Conservation (phyloP, 2,329 filamentous ascomycete species). For the Endoconidiophora polonica region DNA sequence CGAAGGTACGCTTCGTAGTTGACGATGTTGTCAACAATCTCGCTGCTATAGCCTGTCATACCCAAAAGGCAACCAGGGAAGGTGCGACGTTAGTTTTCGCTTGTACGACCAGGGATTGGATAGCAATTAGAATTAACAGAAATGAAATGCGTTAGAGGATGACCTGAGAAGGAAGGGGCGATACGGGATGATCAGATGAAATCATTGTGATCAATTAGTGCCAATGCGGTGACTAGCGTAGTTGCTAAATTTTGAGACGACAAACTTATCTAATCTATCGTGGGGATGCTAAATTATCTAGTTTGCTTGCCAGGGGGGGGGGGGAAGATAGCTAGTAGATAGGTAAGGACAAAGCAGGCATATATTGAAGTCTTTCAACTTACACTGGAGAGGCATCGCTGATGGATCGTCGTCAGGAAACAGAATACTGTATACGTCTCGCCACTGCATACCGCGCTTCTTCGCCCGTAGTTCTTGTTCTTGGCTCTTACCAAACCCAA, state of each 20-base stretch:
- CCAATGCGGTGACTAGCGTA: background rate
- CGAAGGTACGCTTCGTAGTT: slow-evolving; percentile 8
- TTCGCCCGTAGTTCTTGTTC: slow-evolving; percentile 10
- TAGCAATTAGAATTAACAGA: background rate
- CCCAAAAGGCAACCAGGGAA: background rate
- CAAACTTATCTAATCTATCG: too few relatives aligned
- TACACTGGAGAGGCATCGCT: slow-evolving; percentile 10
- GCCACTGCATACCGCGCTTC: slow-evolving; percentile 10
- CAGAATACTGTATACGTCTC: slow-evolving; percentile 9
- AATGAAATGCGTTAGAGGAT: background rate
- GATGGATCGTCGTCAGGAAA: slow-evolving; percentile 5
- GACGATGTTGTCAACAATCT: slow-evolving; percentile 1
- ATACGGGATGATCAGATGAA: slow-evolving; percentile 1
- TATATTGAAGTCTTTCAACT: background rate
- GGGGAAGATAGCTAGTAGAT: background rate
- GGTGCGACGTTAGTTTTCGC: slow-evolving; percentile 4
- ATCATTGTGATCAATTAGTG: background rate
- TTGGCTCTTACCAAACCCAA: slow-evolving; percentile 7
- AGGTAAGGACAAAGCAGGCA: background rate
- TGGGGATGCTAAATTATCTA: too few relatives aligned
- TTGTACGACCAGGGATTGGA: background rate
- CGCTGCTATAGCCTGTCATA: slow-evolving; percentile 7
- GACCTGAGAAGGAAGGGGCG: background rate
- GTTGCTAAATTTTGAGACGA: background rate
- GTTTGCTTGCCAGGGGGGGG: too few relatives aligned